These are phyloP conservation scores for Dactylis glomerata DNA, from an alignment of 176 grass and related monocot species.

Conservation along the genomic window DNA sequence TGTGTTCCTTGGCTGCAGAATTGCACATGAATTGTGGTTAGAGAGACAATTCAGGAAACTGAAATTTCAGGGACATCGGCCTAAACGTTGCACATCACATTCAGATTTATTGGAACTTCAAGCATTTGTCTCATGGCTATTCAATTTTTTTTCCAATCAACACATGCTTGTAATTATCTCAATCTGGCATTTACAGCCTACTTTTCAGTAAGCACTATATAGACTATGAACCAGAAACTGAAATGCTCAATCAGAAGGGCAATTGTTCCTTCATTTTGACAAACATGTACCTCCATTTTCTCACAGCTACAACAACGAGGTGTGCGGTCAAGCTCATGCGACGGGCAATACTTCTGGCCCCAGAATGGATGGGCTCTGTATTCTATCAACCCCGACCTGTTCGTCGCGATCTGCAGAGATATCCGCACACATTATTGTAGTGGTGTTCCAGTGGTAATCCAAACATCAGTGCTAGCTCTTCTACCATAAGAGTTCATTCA, in stretches of 20 bases:
- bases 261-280: background rate
- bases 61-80: background rate
- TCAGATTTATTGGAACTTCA: background rate
- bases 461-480: background rate
- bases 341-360: slow-evolving; percentile 90
- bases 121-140: background rate
- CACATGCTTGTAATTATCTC: background rate
- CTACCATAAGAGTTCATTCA: background rate
- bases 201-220: background rate
- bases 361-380: slow-evolving; percentile 89
- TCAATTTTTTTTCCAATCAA: background rate
- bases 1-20: slow-evolving; percentile 62
- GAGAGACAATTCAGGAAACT: background rate
- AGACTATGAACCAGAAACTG: background rate
- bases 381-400: slow-evolving; percentile 68
- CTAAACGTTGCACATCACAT: background rate
- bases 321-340: slow-evolving; percentile 66
- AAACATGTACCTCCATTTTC: slow-evolving; percentile 73
- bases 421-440: background rate
- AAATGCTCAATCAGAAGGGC: background rate
- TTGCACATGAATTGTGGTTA: background rate
- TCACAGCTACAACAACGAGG: slow-evolving; percentile 86
- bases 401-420: slow-evolving; percentile 70
- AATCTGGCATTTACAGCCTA: background rate
- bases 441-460: background rate